Base-by-base conservation (phyloP, 1,139 yeast species). In the Lodderomyces margitis region DNA sequence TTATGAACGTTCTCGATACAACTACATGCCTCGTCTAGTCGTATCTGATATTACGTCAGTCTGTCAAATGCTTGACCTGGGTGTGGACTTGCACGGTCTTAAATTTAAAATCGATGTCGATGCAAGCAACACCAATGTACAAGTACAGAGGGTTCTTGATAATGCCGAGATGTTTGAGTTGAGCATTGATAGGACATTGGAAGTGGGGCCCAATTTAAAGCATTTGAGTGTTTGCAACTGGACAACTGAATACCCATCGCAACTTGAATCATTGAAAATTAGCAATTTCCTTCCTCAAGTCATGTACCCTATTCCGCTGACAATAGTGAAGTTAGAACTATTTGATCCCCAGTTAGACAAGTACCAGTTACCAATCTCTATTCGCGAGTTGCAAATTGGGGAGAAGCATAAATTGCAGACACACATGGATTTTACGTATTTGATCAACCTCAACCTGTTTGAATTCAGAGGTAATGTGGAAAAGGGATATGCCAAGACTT, bases 401-500 rank as follows among this genome's bases (percentile, higher is more conserved):
- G 35, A 32, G 10, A 3, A 5, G 8, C 5, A 32, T 4, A 7
- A 10, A n/a, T 11, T 5, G 12, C 21, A 17, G 3, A 3, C 5
- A 20, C 12, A 3, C 3, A 11, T 33, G 5, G 12, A 33, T 5
- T 5, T 33, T 10, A 8, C 36, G 4, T 23, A 33, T 21, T 33
- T 21, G 19, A n/a, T 6, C 16, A 21, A 20, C 14, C 17, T 33
- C 4, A 5, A 12, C 5, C 27, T 33, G 21, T 40, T 46, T 21
- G 35, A 31, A 4, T 46, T 41, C 32, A 41, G 41, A 20, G 45
- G 48, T 5, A 42, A 42, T 27, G 37, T 42, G 5, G 32, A 36
- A 15, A n/a, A 21, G 3, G 39, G 38, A 27, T 36, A 25, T 15
- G 34, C 31, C 7, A 24, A 30, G 3, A n/a, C 12, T 15, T 38